Percentiles rank a stretch among this genome's conserved stretches.
Conservation (phyloP, 768 basidiomycete genomes). For the Cystofilobasidium bisporidii region DNA sequence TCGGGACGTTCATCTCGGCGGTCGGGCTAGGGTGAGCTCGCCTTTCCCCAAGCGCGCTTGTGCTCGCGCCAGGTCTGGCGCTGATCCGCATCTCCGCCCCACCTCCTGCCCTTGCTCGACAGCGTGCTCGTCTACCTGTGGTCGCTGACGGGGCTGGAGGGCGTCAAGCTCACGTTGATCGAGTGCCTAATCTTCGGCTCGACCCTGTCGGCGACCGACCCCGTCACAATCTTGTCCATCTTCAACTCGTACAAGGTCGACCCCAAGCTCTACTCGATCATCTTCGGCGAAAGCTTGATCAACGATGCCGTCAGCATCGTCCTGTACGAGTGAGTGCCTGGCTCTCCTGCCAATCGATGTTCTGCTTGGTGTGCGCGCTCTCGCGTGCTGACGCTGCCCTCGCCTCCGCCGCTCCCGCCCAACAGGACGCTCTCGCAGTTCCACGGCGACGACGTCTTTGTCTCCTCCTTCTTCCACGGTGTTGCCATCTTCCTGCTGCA, state of each 20-base stretch:
- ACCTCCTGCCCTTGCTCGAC: no score
- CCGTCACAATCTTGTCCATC: constrained; percentile 93
- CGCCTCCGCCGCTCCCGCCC: background rate
- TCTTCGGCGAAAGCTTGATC: constrained; percentile 90
- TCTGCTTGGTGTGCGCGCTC: background rate
- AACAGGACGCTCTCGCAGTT: constrained; percentile 79
- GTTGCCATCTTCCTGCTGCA: constrained; percentile 95
- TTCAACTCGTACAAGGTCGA: constrained; percentile 99
- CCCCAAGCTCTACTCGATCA: constrained; percentile 91
- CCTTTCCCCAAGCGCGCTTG: no score
- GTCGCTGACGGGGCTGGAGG: constrained; percentile 84
- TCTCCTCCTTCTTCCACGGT: constrained; percentile 85
- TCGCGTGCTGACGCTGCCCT: background rate
- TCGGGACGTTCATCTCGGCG: constrained; percentile 92
- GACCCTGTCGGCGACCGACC: constrained; percentile 92
- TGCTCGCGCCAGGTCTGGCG: no score
- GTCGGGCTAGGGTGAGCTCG: constrained; percentile 79
- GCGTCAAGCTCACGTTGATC: constrained; percentile 68
- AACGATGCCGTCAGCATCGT: constrained; percentile 99
- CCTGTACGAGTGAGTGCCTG: constrained; percentile 83
- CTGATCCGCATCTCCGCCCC: no score
- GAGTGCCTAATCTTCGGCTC: constrained; percentile 96
- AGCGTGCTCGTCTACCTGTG: constrained; percentile 91
- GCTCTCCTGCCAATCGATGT: no score
- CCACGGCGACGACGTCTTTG: constrained; percentile 70